phyloP scores from a whole-genome alignment of 371 early-diverging fungal genomes.

The Mucor plumbeus region DNA sequence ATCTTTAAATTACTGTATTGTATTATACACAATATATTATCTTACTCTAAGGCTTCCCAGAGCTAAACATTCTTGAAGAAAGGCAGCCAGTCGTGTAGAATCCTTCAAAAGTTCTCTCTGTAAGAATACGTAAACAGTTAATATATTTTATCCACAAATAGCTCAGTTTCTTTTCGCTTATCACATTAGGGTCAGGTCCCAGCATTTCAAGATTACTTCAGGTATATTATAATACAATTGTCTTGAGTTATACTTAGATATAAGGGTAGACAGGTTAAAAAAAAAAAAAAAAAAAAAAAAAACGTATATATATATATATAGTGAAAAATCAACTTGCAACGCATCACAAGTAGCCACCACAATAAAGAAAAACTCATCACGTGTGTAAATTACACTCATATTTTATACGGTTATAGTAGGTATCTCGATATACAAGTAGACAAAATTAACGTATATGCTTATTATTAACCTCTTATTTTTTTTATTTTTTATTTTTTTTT shows the following conservation, averaged over 20 bases:
- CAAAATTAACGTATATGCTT: no score
- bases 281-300: neutral
- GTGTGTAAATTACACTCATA: neutral
- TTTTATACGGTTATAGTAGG: no score
- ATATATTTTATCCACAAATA: neutral
- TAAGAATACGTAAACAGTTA: neutral
- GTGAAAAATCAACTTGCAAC: neutral
- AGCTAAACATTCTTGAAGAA: constrained; percentile 65
- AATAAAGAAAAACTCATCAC: neutral
- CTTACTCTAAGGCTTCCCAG: constrained; percentile 29
- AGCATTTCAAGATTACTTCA: neutral
- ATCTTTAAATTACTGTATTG: neutral
- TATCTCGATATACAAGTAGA: neutral
- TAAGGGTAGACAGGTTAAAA: constrained; percentile 1
- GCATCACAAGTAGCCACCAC: constrained; percentile 5
- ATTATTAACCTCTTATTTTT: no score
- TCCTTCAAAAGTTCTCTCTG: constrained; percentile 21
- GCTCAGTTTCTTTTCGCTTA: neutral
- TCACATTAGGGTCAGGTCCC: constrained; percentile 29
- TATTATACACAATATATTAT: neutral
- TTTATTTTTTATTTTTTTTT: no score
- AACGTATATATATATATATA: no score
- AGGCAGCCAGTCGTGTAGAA: constrained; percentile 44
- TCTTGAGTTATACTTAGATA: neutral
- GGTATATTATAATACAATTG: neutral